Base-by-base conservation (phyloP, 306 rosid genomes). In the Ziziphus jujuba region DNA sequence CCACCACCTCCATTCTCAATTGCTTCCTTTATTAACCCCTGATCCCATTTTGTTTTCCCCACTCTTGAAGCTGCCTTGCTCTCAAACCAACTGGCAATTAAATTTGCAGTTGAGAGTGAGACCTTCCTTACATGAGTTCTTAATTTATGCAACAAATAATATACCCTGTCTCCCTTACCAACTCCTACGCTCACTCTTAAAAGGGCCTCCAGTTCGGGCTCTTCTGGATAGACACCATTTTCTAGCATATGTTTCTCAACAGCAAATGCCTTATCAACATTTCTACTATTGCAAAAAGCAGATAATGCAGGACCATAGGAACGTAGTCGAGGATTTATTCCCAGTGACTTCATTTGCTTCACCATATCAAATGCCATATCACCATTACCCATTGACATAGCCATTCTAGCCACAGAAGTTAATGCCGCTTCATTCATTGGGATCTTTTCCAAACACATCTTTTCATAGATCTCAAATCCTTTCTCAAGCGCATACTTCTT, bases 341-440 rank as follows among this genome's bases (percentile, higher is more conserved):
- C 91, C 61, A 86, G 63, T n/a, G 66, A 65, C 76, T 90, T 90
- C 98, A 90, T 93, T 66, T 84, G 83, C 82, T 80, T 84, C 68
- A 88, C 98, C 91, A 86, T 88, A 75, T 88, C 85, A 81, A 93
- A 90, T 24, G 98, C 98, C 90, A 71, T 82, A 69, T 87, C 91
- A 14, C 98, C 97, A 62, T 90, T 84, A 24, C 87, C 88, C 82
- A 84, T 83, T 44, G 98, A 81, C 98, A 89, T 86, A 56, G 98
- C 97, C 95, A 90, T 90, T 80, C 97, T 79, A 70, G 96, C 98
- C 74, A 93, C 84, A 51, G 98, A 85, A 52, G 98, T 93, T 77
- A 93, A 79, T n/a, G 95, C 87, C 0, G 97, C 96, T 74, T 93
- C 98, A 74, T 90, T 93, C 91, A 90, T 80, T 7, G 74, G 67